Conservation (phyloP, 2,329 filamentous ascomycete genomes). For the Fusarium hostae region DNA sequence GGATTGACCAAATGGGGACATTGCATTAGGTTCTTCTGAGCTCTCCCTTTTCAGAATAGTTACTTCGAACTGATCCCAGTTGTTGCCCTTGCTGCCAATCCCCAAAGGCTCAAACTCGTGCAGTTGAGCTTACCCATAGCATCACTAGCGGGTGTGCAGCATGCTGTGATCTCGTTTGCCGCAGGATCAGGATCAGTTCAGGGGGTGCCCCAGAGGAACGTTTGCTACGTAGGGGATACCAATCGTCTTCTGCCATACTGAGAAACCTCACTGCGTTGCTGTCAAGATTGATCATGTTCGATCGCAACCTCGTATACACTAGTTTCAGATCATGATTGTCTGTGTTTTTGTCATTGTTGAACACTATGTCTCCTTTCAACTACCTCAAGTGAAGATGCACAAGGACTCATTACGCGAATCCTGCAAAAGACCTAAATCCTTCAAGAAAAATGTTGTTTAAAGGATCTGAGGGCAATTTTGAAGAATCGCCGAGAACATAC, state of each 20-base stretch:
- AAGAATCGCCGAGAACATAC: conserved; percentile 4
- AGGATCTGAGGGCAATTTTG: conserved; percentile 4
- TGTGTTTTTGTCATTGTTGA: background rate
- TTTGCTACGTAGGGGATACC: background rate
- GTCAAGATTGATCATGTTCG: background rate
- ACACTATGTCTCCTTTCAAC: background rate
- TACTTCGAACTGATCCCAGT: conserved; percentile 24
- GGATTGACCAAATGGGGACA: conserved; percentile 15
- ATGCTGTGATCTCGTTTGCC: conserved; percentile 37
- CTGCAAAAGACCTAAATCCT: background rate
- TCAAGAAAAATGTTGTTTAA: background rate
- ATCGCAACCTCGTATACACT: background rate
- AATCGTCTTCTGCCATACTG: conserved; percentile 6
- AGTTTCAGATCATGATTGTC: background rate
- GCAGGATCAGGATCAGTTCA: conserved; percentile 30
- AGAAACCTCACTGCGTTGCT: conserved; percentile 9
- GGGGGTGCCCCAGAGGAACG: conserved; percentile 23
- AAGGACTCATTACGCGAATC: background rate
- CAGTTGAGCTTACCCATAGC: conserved; percentile 30
- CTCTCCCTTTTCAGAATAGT: conserved; percentile 30
- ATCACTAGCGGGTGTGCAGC: conserved; percentile 22
- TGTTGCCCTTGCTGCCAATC: conserved; percentile 16
- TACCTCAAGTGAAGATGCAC: background rate
- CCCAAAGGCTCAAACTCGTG: conserved; percentile 30
- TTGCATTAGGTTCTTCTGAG: conserved; percentile 25